Percentiles rank a stretch among this genome's conserved stretches.
Evolutionary conservation across 306 rosid genomes (phyloP).

Genomic region (Rosa rugosa): DNA sequence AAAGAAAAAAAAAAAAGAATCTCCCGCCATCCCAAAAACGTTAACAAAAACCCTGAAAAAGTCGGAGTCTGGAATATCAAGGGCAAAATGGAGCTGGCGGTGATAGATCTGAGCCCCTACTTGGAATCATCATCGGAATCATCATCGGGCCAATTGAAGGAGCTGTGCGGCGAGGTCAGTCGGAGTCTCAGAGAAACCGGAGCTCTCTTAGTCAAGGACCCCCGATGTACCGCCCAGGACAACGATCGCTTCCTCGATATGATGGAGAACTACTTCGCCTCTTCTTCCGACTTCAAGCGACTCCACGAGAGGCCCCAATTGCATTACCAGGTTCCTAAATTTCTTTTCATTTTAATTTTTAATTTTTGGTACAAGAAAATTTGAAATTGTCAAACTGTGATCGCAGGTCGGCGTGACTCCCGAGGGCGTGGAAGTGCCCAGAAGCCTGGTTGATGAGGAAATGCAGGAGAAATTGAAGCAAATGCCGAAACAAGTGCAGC

Average conservation of each 20-base stretch:
- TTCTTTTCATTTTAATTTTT: background rate
- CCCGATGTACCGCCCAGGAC: conserved; percentile 74
- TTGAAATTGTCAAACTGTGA: background rate
- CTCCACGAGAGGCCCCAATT: conserved; percentile 77
- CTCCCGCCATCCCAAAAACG: background rate
- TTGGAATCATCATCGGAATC: conserved; percentile 18
- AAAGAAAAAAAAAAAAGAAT: background rate
- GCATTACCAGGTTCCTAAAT: conserved; percentile 72
- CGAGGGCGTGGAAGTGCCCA: conserved; percentile 85
- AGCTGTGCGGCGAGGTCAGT: conserved; percentile 65
- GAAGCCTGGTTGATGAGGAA: conserved; percentile 85
- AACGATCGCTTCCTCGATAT: conserved; percentile 91
- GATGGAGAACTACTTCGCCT: conserved; percentile 84
- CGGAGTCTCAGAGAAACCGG: conserved; percentile 80
- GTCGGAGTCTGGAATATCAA: too few relatives aligned
- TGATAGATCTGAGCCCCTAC: conserved; percentile 64
- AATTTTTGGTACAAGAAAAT: background rate
- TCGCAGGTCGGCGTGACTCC: conserved; percentile 90
- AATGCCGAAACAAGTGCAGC: conserved; percentile 67
- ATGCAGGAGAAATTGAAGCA: conserved; percentile 72
- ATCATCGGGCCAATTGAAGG: background rate
- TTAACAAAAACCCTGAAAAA: background rate
- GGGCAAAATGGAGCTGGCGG: conserved; percentile 60
- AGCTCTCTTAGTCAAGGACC: conserved; percentile 77
- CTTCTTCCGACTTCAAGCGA: conserved; percentile 61